Evolutionary conservation across 768 basidiomycete genomes (phyloP).

Genomic region (Kwoniella dendrophila): DNA sequence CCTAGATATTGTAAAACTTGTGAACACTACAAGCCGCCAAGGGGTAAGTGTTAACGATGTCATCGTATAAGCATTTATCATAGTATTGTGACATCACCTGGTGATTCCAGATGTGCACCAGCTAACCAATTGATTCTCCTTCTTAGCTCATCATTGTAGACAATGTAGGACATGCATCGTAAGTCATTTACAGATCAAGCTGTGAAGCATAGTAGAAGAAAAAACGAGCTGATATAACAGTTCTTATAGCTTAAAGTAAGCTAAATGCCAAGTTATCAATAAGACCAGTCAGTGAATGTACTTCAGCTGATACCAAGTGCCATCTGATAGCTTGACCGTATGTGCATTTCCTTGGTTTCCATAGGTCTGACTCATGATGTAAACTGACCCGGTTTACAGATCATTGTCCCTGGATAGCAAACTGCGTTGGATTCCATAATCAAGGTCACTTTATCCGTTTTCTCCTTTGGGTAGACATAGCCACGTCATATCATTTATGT

Average conservation of each 20-base stretch:
- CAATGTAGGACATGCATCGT: conserved; percentile 73
- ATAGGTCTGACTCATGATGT: not conserved
- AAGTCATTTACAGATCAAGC: conserved; percentile 13
- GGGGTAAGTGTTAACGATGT: conserved; percentile 52
- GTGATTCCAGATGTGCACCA: too few relatives aligned
- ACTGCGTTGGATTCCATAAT: conserved; percentile 80
- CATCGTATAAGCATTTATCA: not conserved
- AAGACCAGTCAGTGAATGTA: not conserved
- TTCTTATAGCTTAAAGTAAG: conserved; percentile 78
- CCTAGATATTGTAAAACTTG: conserved; percentile 88
- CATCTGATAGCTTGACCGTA: conserved; percentile 28
- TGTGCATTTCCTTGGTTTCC: not conserved
- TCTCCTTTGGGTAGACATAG: conserved; percentile 86
- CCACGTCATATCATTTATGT: conserved; percentile 73
- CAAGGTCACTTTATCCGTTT: conserved; percentile 79
- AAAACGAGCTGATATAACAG: conserved; percentile 55
- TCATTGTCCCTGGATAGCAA: conserved; percentile 56
- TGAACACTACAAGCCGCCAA: conserved; percentile 77
- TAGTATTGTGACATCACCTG: too few relatives aligned
- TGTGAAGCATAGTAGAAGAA: too few relatives aligned
- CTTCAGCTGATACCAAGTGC: not conserved
- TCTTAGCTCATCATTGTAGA: conserved; percentile 80
- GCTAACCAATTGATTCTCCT: not conserved
- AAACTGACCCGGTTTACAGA: conserved; percentile 22
- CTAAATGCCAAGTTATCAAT: conserved; percentile 61